phyloP scores from a whole-genome alignment of 140 eudicot genomes.

The Oenanthe javanica region DNA sequence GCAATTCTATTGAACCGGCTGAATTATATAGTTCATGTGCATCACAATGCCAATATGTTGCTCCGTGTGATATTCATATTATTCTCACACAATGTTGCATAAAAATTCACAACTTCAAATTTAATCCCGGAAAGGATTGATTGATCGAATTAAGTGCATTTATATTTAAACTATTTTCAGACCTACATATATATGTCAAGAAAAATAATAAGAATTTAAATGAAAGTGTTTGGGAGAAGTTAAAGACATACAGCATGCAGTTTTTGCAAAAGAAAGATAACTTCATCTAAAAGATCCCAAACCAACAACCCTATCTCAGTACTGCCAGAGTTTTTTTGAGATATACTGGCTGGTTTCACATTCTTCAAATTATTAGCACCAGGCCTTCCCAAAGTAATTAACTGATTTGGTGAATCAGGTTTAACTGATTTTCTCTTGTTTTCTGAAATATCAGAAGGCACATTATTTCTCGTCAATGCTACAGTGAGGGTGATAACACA shows the following conservation, averaged over 20 bases:
- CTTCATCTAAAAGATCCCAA: constrained; percentile 62
- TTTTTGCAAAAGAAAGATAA: constrained; percentile 57
- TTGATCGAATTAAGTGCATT: background rate
- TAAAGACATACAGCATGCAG: constrained; percentile 55
- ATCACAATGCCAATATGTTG: background rate
- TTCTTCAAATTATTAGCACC: constrained; percentile 24
- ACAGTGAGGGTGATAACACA: constrained; percentile 51
- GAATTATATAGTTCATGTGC: background rate
- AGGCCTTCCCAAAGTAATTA: constrained; percentile 12
- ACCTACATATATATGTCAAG: background rate
- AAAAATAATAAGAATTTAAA: background rate
- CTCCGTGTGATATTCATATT: background rate
- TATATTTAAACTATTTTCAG: background rate
- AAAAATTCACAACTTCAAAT: too few species aligned
- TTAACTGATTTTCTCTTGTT: constrained; percentile 27
- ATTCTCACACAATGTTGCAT: background rate
- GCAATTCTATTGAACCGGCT: background rate
- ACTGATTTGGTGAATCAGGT: constrained; percentile 17
- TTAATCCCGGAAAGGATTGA: background rate
- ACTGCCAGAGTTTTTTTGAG: constrained; percentile 35
- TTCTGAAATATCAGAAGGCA: constrained; percentile 26
- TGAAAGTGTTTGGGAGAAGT: background rate
- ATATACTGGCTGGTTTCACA: constrained; percentile 27
- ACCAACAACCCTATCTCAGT: constrained; percentile 45
- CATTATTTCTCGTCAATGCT: constrained; percentile 43